A percentile compares a stretch with the other conserved stretches of the same genome.
Conservation (phyloP, 306 rosid species). For the Malus sylvestris region DNA sequence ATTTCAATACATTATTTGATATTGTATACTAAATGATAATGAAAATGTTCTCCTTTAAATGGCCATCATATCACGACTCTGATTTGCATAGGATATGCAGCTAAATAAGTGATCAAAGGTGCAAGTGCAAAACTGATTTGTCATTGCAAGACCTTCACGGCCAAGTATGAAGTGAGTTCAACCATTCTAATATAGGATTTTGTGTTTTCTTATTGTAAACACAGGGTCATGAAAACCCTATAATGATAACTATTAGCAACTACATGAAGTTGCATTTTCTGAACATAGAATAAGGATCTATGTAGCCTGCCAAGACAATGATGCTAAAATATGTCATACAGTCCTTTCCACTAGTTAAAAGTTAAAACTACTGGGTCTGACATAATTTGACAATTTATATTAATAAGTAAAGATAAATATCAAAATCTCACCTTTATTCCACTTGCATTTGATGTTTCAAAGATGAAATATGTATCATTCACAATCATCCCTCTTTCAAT, state of each 20-base stretch:
- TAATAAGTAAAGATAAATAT: background rate
- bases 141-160: background rate
- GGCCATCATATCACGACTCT: constrained; percentile 8
- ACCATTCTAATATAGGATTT: background rate
- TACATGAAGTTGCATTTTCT: constrained; percentile 5
- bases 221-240: background rate
- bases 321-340: background rate
- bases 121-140: background rate
- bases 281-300: background rate
- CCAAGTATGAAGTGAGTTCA: background rate
- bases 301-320: background rate
- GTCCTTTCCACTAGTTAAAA: background rate
- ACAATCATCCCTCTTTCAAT: constrained; percentile 82
- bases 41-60: constrained; percentile 2
- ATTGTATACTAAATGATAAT: background rate
- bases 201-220: background rate
- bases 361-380: background rate
- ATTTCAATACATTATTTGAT: background rate
- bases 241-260: background rate
- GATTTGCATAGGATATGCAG: background rate
- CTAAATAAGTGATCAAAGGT: background rate
- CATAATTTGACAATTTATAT: background rate
- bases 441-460: constrained; percentile 73
- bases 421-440: constrained; percentile 74
- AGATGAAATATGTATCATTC: constrained; percentile 72